phyloP scores from a whole-genome alignment of 1,284 basidiomycete genomes.

The Stereum hirsutum region DNA sequence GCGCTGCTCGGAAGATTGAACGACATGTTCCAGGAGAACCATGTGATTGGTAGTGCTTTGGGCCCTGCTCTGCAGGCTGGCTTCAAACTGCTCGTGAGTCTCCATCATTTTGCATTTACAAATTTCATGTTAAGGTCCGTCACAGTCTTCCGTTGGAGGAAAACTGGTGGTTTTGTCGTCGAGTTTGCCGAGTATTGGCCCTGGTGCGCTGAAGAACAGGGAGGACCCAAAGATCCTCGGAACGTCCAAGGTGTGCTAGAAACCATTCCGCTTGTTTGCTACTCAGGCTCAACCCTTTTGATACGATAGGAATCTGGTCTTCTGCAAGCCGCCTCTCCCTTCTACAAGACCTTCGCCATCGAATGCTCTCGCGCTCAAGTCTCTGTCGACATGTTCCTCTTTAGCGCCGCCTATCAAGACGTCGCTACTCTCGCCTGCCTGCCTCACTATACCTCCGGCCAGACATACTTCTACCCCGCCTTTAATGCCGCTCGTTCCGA shows the following conservation, averaged over 20 bases:
- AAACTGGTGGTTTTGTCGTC: conserved; percentile 92
- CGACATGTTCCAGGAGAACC: conserved; percentile 96
- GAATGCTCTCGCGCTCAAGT: conserved; percentile 97
- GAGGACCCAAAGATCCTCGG: conserved; percentile 97
- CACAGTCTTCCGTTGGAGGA: conserved; percentile 82
- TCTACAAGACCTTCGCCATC: conserved; percentile 99
- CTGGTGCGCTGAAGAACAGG: conserved; percentile 90
- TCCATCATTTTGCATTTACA: conserved; percentile 1
- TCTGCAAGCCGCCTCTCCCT: conserved; percentile 83
- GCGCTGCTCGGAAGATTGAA: conserved; percentile 74
- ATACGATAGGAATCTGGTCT: conserved; percentile 69
- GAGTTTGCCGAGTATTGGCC: conserved; percentile 81
- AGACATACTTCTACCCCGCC: conserved; percentile 97
- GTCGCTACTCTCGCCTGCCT: conserved; percentile 90
- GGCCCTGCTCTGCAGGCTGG: conserved; percentile 96
- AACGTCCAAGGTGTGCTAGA: conserved; percentile 74
- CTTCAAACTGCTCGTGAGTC: conserved; percentile 80
- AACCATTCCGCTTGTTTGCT: not conserved
- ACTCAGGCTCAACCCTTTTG: conserved; percentile 2
- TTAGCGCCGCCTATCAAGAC: conserved; percentile 90
- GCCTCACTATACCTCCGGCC: conserved; percentile 96
- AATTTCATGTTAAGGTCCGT: conserved; percentile 4
- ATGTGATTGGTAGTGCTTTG: conserved; percentile 86
- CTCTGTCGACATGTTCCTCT: conserved; percentile 99
- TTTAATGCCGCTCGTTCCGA: conserved; percentile 94